phyloP scores from a whole-genome alignment of 495 filamentous ascomycete species.

The Acidiella bohemica region DNA sequence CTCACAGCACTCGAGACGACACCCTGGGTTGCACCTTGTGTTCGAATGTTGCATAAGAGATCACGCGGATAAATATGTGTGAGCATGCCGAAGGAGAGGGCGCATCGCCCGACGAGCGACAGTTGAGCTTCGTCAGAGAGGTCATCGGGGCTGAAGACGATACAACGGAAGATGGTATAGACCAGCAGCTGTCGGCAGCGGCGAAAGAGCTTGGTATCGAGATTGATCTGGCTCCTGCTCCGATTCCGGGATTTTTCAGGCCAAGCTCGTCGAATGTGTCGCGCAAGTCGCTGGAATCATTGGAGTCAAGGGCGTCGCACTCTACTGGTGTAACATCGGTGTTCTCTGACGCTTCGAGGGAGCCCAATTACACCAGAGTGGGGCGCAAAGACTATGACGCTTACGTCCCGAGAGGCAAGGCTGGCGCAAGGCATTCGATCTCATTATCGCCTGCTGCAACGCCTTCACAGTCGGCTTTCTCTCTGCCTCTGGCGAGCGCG shows the following conservation, averaged over 20 bases:
- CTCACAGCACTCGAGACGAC: too few relatives aligned
- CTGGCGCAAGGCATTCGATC: conserved; percentile 1
- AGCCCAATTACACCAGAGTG: conserved; percentile 4
- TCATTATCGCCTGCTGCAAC: conserved; percentile 15
- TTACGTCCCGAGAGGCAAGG: conserved; percentile 6
- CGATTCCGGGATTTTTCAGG: not conserved
- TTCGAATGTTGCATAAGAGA: too few relatives aligned
- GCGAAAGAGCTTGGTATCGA: conserved; percentile 13
- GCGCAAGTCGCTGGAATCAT: conserved; percentile 12
- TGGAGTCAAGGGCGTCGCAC: conserved; percentile 10
- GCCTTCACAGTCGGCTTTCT: conserved; percentile 18
- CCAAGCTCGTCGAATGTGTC: not conserved
- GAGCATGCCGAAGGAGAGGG: too few relatives aligned
- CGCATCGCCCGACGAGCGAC: not conserved
- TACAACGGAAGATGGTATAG: conserved; percentile 13
- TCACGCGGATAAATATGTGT: too few relatives aligned
- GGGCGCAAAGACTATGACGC: conserved; percentile 18
- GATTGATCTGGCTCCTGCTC: not conserved
- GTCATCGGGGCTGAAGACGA: not conserved
- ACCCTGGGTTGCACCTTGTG: not conserved
- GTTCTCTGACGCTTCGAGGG: conserved; percentile 12
- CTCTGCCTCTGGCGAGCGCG: conserved; percentile 12
- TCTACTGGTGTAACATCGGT: conserved; percentile 18
- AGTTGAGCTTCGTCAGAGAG: not conserved
- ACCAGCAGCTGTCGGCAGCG: not conserved